A percentile compares a stretch with the other conserved stretches of the same genome.
Conservation (phyloP, 257 asterid species). For the Osmanthus fragrans region DNA sequence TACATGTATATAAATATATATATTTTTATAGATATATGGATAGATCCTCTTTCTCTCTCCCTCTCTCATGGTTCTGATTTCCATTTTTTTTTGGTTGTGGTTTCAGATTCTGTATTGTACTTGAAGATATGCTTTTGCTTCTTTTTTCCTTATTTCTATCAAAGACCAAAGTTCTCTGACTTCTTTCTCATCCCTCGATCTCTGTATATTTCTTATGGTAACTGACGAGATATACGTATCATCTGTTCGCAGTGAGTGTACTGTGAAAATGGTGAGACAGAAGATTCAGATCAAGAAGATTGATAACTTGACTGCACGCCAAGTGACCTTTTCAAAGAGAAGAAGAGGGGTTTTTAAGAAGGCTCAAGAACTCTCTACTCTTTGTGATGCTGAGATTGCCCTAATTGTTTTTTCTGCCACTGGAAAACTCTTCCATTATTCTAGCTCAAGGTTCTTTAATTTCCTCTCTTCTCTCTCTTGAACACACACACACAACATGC, state of each 20-base stretch:
- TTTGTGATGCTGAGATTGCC: slow-evolving; percentile 79
- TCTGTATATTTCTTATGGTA: not conserved
- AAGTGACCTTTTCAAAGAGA: slow-evolving; percentile 79
- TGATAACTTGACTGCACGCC: slow-evolving; percentile 72
- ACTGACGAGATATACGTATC: not conserved
- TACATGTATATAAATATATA: too few species aligned
- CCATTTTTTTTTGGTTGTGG: slow-evolving; percentile 15
- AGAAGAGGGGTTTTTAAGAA: slow-evolving; percentile 91
- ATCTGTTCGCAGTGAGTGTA: not conserved
- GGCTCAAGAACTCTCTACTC: slow-evolving; percentile 75
- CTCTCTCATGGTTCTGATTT: not conserved
- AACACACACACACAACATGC: not conserved
- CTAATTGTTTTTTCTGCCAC: slow-evolving; percentile 87
- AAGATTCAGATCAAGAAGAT: slow-evolving; percentile 82
- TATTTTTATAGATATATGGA: too few species aligned
- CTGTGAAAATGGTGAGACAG: slow-evolving; percentile 63
- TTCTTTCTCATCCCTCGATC: slow-evolving; percentile 14
- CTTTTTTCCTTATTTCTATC: slow-evolving; percentile 17
- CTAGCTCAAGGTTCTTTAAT: slow-evolving; percentile 53
- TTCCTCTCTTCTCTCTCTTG: not conserved
- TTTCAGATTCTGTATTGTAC: slow-evolving; percentile 35
- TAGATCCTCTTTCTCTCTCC: too few species aligned
- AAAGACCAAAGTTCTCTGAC: not conserved
- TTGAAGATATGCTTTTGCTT: slow-evolving; percentile 29
- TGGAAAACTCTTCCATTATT: slow-evolving; percentile 64